Base-by-base conservation (phyloP, 305 asterid species). In the Ilex paraguariensis region DNA sequence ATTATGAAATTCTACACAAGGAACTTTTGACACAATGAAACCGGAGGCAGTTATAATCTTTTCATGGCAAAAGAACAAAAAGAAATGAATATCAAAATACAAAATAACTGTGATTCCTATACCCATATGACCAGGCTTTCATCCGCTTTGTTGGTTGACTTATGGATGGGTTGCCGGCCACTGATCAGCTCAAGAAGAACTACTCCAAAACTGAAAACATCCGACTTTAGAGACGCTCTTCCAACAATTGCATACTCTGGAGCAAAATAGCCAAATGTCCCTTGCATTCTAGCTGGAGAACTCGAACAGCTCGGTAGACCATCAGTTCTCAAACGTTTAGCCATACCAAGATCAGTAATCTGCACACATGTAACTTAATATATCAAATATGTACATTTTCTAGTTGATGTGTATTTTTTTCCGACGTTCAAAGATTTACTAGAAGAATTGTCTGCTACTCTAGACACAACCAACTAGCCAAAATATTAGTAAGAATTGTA, bases 321-420 rank as follows among this genome's bases (percentile, higher is more conserved):
- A 54, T 54, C 57, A 54, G 14, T 54, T 28, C 30, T 28, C 4
- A 54, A 54, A 28, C 31, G 30, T 54, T 54, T 54, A 54, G 57
- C 57, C 57, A 54, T 54, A 28, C 57, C 57, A 54, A 54, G 57
- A 54, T 54, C 57, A 54, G 57, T 54, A 54, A 54, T 54, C 57
- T 46, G 52, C 52, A 46, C 42, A 36, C 9, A 36, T 36, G 42
- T 46, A 46, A 1, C 7, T 21, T 21, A 21, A 21, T 21, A 21
- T 21, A 21, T 21, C 28, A 21, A 21, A 21, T 21, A 21, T 21
- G 28, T 36, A 8, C 42, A 36, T 36, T 36, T 36, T 36, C 42
- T 36, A 36, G 9, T 36, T 4, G 42, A 36, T 36, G 9, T 36
- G 6, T 36, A 8, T 36, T 36, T 4, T 5, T 8, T 36, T 36